Conservation (phyloP, 2,329 filamentous ascomycete genomes). For the Pseudopyrenochaeta lycopersici region DNA sequence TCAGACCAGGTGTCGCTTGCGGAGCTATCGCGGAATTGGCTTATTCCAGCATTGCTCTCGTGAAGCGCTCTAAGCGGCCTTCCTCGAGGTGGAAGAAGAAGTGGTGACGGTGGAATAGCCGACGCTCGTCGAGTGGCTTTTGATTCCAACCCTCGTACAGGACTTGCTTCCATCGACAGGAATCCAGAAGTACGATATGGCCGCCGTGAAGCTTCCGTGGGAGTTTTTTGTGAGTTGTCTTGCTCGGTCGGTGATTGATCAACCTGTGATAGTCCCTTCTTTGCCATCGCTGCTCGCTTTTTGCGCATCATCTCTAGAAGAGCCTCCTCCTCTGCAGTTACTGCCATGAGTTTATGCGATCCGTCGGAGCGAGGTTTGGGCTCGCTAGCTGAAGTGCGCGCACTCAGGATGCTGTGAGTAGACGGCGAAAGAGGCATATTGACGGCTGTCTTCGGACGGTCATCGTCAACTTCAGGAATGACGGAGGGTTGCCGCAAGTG, state of each 20-base stretch:
- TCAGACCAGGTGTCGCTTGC: constrained; percentile 34
- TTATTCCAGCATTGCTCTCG: constrained; percentile 22
- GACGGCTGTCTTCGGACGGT: constrained; percentile 40
- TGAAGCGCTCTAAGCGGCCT: constrained; percentile 28
- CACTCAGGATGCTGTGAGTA: constrained; percentile 38
- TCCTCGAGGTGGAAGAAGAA: constrained; percentile 34
- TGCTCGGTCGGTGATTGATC: constrained; percentile 40
- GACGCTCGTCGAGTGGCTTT: constrained; percentile 24
- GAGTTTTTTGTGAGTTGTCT: constrained; percentile 28
- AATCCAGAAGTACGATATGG: constrained; percentile 36
- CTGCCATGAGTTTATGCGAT: constrained; percentile 54
- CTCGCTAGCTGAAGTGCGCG: constrained; percentile 44
- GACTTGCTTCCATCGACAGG: constrained; percentile 35
- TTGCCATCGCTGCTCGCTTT: constrained; percentile 58
- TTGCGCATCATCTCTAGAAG: constrained; percentile 60
- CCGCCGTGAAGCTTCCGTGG: constrained; percentile 18
- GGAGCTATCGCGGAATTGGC: constrained; percentile 40
- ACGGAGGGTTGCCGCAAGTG: constrained; percentile 50
- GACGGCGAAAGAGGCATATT: constrained; percentile 35
- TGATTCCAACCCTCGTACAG: constrained; percentile 27
- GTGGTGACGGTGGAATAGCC: constrained; percentile 28
- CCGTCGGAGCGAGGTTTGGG: constrained; percentile 39
- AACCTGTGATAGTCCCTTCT: constrained; percentile 49
- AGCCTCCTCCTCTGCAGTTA: constrained; percentile 60
- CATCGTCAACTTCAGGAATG: constrained; percentile 45